Base-by-base conservation (phyloP, 305 asterid species). In the Caryopteris hybrid region DNA sequence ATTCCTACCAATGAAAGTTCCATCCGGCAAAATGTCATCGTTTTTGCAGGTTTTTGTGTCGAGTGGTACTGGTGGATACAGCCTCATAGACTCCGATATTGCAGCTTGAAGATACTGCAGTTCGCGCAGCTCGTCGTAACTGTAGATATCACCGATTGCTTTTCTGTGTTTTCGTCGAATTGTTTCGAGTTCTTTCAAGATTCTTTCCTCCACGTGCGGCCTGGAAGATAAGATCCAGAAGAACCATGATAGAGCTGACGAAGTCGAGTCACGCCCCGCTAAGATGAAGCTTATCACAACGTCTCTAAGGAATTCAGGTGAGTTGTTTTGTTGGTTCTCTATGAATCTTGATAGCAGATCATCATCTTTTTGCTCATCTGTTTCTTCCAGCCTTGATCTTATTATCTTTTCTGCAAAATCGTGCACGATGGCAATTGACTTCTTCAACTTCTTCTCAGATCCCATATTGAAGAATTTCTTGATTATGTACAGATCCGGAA, bases 71-170 rank as follows among this genome's bases (percentile, higher is more conserved):
- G 96, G 96, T 2, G 98, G 98, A 60, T 88, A 89, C 29, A 92
- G 68, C 68, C 98, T 81, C 96, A 92, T 88, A 1, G 96, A 61
- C 76, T 92, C 97, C 9, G 91, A 82, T 39, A 91, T 83, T 11
- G 93, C 73, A 1, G 96, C 92, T 5, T 91, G 95, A 3, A 91
- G 93, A 69, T 91, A 91, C 39, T 91, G 89, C 96, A 89, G 85
- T 72, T 81, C 85, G 6, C 93, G 82, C 11, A 91, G 72, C 65
- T 87, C 95, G 4, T 88, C 88, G 57, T 82, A 85, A 51, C 27
- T 74, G 46, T 78, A 85, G 0, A 55, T 25, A 0, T 80, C 88
- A 0, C 88, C 86, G 0, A 71, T 68, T 3, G n/a, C 27, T 70
- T 85, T 85, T 11, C 52, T 50, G 25, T 46, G 66, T 27, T 10